These are phyloP conservation scores for Cystobasidium tubakii DNA, from an alignment of 768 basidiomycete genomes.

Conservation along the genomic window DNA sequence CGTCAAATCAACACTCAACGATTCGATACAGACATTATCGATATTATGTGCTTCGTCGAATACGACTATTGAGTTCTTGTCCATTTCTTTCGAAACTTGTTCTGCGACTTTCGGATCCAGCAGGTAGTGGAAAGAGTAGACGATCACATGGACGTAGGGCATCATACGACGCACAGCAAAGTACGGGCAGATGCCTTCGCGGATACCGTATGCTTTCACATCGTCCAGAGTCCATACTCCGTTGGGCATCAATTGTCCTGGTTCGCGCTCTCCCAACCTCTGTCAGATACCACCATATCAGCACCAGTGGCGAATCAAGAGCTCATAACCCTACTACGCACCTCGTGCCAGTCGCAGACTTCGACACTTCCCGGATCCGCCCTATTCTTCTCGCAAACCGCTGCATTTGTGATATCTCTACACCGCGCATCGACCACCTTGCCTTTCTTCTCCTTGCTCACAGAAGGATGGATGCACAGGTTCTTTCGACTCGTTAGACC, in stretches of 20 bases:
- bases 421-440: slow-evolving; percentile 94
- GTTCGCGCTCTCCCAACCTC: slow-evolving; percentile 75
- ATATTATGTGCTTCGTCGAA: slow-evolving; percentile 99
- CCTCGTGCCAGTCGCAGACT: slow-evolving; percentile 93
- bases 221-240: slow-evolving; percentile 95
- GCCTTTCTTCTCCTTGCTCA: slow-evolving; percentile 96
- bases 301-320: not conserved
- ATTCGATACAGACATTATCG: slow-evolving; percentile 98
- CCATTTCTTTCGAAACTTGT: slow-evolving; percentile 95
- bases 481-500: slow-evolving; percentile 95
- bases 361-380: slow-evolving; percentile 82
- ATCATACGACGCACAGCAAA: slow-evolving; percentile 96
- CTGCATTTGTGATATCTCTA: slow-evolving; percentile 84
- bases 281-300: slow-evolving; percentile 48
- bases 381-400: slow-evolving; percentile 72
- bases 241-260: slow-evolving; percentile 70
- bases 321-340: slow-evolving; percentile 48
- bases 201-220: slow-evolving; percentile 76
- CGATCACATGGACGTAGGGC: slow-evolving; percentile 89
- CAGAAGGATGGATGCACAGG: slow-evolving; percentile 89
- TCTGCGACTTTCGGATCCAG: slow-evolving; percentile 98
- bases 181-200: slow-evolving; percentile 84
- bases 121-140: slow-evolving; percentile 98
- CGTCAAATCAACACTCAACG: slow-evolving; percentile 91
- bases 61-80: slow-evolving; percentile 95